Conservation (phyloP, 805 yeast genomes). For the Saturnispora serradocipensis region DNA sequence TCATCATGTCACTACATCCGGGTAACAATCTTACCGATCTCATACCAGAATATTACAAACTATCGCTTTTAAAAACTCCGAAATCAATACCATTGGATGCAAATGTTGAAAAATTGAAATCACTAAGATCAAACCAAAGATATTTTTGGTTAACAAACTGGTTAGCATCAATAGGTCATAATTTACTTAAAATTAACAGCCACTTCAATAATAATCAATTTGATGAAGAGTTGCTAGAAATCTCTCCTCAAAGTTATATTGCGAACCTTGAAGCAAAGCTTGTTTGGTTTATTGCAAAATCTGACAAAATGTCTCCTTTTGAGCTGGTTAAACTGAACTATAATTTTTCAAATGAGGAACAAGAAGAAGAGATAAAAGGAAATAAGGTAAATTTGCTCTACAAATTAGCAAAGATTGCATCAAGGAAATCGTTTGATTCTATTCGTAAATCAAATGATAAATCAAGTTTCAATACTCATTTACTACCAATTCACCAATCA, state of each 20-base stretch:
- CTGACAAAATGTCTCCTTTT: background rate
- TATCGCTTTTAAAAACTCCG: conserved; percentile 33
- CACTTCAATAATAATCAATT: conserved; percentile 48
- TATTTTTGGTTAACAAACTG: conserved; percentile 8
- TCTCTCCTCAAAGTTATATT: conserved; percentile 32
- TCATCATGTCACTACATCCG: conserved; percentile 20
- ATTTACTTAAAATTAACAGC: conserved; percentile 39
- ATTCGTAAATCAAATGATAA: conserved; percentile 4
- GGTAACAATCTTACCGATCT: conserved; percentile 24
- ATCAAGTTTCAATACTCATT: background rate
- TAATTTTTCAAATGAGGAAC: background rate
- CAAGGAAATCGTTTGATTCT: conserved; percentile 5
- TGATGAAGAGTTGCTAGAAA: conserved; percentile 51
- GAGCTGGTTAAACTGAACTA: conserved; percentile 1
- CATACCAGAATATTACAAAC: conserved; percentile 29
- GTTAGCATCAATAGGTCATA: conserved; percentile 3
- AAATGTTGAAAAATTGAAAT: conserved; percentile 6
- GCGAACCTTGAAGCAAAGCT: conserved; percentile 36
- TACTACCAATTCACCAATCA: conserved; percentile 3
- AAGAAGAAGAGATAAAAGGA: background rate
- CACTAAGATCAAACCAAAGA: background rate
- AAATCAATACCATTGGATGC: conserved; percentile 30
- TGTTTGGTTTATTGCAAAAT: conserved; percentile 15
- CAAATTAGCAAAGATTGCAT: conserved; percentile 5
- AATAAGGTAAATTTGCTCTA: background rate